Evolutionary conservation across 2,329 filamentous ascomycete species (phyloP), one percentile per base, ranked within the genome.

Genomic region (Colletotrichum sp.): DNA sequence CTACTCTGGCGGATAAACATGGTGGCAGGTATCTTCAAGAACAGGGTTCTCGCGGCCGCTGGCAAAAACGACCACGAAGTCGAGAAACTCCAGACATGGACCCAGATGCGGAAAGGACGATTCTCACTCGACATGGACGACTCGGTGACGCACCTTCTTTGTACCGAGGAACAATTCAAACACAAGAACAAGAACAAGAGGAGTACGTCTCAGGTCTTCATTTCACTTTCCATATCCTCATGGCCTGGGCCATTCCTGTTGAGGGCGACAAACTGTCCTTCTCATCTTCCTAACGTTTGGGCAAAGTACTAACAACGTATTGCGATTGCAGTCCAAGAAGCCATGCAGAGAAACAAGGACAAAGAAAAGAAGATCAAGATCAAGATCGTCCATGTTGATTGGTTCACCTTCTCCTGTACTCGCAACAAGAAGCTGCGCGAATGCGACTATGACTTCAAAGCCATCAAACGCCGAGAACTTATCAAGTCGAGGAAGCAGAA

Each of bases 141-240:
- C 0, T 79, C 86, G 0, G 91, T 93, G 12, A 98, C 95, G 0
- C 95, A 98, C 83, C 85, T 98, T 0, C 88, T 98, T 27, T 91
- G 92, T 70, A 91, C 91, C 0, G 86, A 89, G 66, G 88, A 91
- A 39, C 90, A 93, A 18, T 96, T 91, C 83, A 88, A 89, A 76
- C 83, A 32, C 52, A 64, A 39, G 2, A 30, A 32, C 7, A 77
- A 34, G 65, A 75, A 71, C 18, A 22, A 55, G 28, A 27, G 71
- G 60, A 77, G 76, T 77, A 69, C 22, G 9, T n/a, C 18, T 48
- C n/a, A 22, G 25, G 5, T 34, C 0, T 34, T 15, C 13, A 15
- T 22, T 3, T 34, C 30, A 36, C 10, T 13, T 8, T 25, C 9
- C 27, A 8, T 6, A 60, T 2, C 56, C 55, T 58, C 55, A 2